phyloP scores from a whole-genome alignment of 2,329 filamentous ascomycete genomes.

The Reticulascus tulasneorum region DNA sequence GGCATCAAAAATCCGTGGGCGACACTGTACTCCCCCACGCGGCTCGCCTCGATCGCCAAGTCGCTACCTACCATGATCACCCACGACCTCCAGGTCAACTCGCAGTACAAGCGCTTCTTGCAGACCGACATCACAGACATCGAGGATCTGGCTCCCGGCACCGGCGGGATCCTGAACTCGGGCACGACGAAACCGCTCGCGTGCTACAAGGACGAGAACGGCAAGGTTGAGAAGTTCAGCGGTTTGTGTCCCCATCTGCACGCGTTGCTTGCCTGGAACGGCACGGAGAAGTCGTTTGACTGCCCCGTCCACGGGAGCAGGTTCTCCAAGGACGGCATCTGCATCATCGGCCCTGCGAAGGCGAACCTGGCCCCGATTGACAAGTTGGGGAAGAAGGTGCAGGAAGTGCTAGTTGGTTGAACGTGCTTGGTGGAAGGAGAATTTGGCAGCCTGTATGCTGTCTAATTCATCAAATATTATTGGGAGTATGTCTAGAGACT shows the following conservation, averaged over 20 bases:
- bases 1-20: constrained; percentile 46
- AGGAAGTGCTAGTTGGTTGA: too few species aligned
- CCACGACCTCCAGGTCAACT: constrained; percentile 52
- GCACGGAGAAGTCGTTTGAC: constrained; percentile 49
- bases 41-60: constrained; percentile 39
- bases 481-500: too few species aligned
- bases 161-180: constrained; percentile 50
- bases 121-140: constrained; percentile 53
- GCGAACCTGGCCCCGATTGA: too few species aligned
- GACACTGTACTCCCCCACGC: constrained; percentile 45
- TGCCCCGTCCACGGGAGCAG: constrained; percentile 45
- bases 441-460: too few species aligned
- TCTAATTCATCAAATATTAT: too few species aligned
- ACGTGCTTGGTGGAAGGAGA: too few species aligned
- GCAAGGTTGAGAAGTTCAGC: constrained; percentile 45
- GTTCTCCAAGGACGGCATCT: constrained; percentile 30
- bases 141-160: constrained; percentile 45
- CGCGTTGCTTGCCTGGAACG: constrained; percentile 54
- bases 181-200: constrained; percentile 42
- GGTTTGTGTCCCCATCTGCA: constrained; percentile 54
- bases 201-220: constrained; percentile 52
- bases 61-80: constrained; percentile 39
- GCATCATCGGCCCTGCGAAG: constrained; percentile 32
- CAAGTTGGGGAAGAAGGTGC: too few species aligned
- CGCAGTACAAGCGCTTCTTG: constrained; percentile 51